phyloP scores from a whole-genome alignment of 2,329 filamentous ascomycete species.

The Fusarium paranaense region DNA sequence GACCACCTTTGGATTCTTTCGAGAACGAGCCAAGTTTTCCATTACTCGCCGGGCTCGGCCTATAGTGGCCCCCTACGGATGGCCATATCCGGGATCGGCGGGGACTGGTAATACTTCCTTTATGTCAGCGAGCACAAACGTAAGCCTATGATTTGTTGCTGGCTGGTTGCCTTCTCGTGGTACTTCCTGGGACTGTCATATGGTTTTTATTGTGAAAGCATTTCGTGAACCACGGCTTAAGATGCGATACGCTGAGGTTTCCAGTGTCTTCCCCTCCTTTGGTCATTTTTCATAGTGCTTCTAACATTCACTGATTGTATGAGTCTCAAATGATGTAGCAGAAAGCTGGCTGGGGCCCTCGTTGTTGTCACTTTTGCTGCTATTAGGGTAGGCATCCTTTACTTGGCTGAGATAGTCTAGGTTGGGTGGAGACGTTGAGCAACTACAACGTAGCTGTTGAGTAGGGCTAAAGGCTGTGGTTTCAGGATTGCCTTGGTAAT shows the following conservation, averaged over 20 bases:
- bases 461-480: not conserved
- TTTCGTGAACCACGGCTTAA: not conserved
- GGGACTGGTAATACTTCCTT: not conserved
- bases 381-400: not conserved
- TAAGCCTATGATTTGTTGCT: not conserved
- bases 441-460: not conserved
- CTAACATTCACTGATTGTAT: not conserved
- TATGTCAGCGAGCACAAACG: too few relatives aligned
- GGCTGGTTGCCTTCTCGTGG: not conserved
- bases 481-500: not conserved
- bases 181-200: too few relatives aligned
- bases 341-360: too few relatives aligned
- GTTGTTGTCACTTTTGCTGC: not conserved
- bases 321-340: not conserved
- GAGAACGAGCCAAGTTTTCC: not conserved
- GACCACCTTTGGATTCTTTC: not conserved
- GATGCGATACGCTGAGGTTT: not conserved
- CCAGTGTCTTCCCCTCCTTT: not conserved
- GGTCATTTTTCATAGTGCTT: not conserved
- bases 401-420: not conserved
- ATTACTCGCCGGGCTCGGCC: not conserved
- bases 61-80: too few relatives aligned
- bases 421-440: not conserved
- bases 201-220: not conserved
- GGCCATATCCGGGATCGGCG: not conserved